Conservation (phyloP, 1,284 basidiomycete species). For the Cutaneotrichosporon curvatum region DNA sequence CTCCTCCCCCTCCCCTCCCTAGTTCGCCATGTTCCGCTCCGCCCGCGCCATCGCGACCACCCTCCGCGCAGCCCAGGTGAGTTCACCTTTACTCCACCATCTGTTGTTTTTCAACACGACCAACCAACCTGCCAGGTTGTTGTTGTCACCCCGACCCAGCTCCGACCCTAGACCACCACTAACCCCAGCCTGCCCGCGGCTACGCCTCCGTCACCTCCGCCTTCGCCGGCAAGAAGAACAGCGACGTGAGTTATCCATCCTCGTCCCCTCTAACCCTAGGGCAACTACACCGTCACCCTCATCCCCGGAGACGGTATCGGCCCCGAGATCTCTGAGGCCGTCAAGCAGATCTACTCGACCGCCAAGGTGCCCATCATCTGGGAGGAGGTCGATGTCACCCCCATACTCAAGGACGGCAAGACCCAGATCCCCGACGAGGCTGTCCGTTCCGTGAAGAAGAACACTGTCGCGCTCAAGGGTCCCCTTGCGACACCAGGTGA, state of each 20-base stretch:
- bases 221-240: slow-evolving; percentile 79
- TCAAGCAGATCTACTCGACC: slow-evolving; percentile 87
- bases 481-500: slow-evolving; percentile 88
- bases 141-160: no score
- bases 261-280: slow-evolving; percentile 50
- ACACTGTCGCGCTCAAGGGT: slow-evolving; percentile 96
- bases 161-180: neutral
- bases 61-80: slow-evolving; percentile 4
- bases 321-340: slow-evolving; percentile 92
- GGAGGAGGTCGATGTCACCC: slow-evolving; percentile 98
- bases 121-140: no score
- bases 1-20: neutral
- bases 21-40: slow-evolving; percentile 4
- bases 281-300: slow-evolving; percentile 66
- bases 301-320: slow-evolving; percentile 60
- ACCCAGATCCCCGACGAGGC: slow-evolving; percentile 91
- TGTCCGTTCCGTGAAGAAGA: slow-evolving; percentile 87
- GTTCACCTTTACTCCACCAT: no score
- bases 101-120: no score
- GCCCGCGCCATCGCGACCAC: slow-evolving; percentile 2
- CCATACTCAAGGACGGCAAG: slow-evolving; percentile 88
- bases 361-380: slow-evolving; percentile 92
- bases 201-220: slow-evolving; percentile 57
- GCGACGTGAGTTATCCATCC: slow-evolving; percentile 57
- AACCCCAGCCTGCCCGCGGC: slow-evolving; percentile 28